Conservation (phyloP, 345 rosid species). For the Gossypium herbaceum region DNA sequence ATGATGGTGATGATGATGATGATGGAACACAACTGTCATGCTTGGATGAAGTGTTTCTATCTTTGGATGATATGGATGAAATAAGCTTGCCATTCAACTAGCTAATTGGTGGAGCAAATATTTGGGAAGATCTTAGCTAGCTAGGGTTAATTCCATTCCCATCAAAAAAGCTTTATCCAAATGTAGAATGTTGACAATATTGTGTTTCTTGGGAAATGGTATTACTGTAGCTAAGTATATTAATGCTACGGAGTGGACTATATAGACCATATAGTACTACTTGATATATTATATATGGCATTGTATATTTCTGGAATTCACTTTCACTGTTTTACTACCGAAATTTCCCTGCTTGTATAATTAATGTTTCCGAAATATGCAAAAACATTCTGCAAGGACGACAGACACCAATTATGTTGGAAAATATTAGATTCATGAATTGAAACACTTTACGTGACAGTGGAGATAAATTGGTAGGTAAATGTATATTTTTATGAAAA, state of each 20-base stretch:
- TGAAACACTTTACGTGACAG: no score
- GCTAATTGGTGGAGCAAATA: background rate
- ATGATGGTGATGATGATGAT: slow-evolving; percentile 41
- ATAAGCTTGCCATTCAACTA: slow-evolving; percentile 67
- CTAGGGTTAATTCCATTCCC: slow-evolving; percentile 5
- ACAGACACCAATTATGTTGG: background rate
- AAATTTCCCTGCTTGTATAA: background rate
- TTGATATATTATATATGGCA: background rate
- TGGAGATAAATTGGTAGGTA: background rate
- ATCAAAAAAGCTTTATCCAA: slow-evolving; percentile 12
- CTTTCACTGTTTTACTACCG: background rate
- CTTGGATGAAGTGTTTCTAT: slow-evolving; percentile 88
- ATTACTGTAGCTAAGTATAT: background rate
- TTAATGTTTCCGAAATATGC: background rate
- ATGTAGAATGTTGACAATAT: slow-evolving; percentile 3
- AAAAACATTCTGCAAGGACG: background rate
- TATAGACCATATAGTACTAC: background rate
- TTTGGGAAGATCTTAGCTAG: background rate
- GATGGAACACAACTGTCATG: slow-evolving; percentile 74
- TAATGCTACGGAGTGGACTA: no score
- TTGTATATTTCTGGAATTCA: background rate
- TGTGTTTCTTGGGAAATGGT: background rate
- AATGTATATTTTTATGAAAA: background rate
- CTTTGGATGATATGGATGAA: slow-evolving; percentile 92
- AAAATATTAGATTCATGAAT: background rate